Evolutionary conservation across 1,139 yeast species (phyloP).

Genomic region (Geotrichum bryndzae): DNA sequence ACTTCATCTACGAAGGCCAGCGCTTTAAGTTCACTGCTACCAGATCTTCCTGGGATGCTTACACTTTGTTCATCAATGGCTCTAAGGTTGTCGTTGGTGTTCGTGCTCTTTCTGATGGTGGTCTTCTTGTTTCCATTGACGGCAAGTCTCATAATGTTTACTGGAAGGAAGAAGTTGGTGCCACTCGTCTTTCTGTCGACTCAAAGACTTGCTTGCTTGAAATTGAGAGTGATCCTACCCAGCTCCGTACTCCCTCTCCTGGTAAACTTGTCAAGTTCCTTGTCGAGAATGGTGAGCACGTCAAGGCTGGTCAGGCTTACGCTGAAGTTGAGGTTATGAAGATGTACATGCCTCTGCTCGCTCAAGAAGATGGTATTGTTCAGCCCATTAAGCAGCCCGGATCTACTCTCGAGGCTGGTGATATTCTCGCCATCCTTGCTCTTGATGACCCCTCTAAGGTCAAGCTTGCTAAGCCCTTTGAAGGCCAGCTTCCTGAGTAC

Average conservation of each 20-base stretch:
- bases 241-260: constrained; percentile 96
- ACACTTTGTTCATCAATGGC: constrained; percentile 88
- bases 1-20: constrained; percentile 89
- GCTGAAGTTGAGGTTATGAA: constrained; percentile 99
- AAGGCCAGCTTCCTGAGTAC: constrained; percentile 84
- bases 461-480: constrained; percentile 91
- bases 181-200: constrained; percentile 93
- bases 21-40: constrained; percentile 94
- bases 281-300: constrained; percentile 93
- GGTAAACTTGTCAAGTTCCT: constrained; percentile 92
- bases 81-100: constrained; percentile 84
- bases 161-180: constrained; percentile 96
- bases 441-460: constrained; percentile 96
- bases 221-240: constrained; percentile 96
- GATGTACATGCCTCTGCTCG: constrained; percentile 57
- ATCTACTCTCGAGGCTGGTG: constrained; percentile 92
- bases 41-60: constrained; percentile 76
- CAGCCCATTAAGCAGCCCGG: constrained; percentile 98
- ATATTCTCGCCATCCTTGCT: constrained; percentile 87
- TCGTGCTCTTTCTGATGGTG: constrained; percentile 87
- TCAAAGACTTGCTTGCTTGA: constrained; percentile 91
- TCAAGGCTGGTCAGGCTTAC: constrained; percentile 84
- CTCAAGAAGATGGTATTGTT: constrained; percentile 86
- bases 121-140: constrained; percentile 76
- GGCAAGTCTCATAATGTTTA: constrained; percentile 93